Base-by-base conservation (phyloP, 495 filamentous ascomycete genomes). In the Geoglossum glabrum region DNA sequence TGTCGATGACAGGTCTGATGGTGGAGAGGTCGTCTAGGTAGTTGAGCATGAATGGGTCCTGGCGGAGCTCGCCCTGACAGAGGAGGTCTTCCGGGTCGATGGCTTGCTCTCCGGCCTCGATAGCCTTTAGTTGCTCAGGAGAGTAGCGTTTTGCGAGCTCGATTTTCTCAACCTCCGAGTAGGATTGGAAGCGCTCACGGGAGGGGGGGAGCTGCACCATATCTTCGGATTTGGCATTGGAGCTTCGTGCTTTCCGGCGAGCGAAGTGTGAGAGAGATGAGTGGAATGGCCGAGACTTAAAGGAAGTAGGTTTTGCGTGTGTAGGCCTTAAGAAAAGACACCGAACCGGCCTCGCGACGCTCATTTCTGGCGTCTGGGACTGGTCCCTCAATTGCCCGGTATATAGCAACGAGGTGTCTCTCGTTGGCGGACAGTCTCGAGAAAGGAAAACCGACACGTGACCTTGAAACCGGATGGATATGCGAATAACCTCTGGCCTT, bases 21-120 rank as follows among this genome's bases (percentile, higher is more conserved):
- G 74, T 70, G 36, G 84, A 78, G 60, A 97, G 82, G 73, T 98
- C 92, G 70, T 94, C 88, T 58, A 90, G 65, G 73, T 98, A 98
- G 1, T 30, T 38, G 50, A 92, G 70, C 25, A 70, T 69, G 72
- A 84, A 84, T 10, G 82, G 76, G 67, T 97, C 92, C 45, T 67
- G 69, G 50, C 84, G 81, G 51, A 84, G 65, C 3, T 75, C 73
- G 54, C 81, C 82, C 68, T 89, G 84, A 38, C 80, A 76, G 8
- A 79, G 77, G 65, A 97, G 68, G 69, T 98, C 87, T 59, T 77
- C 70, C 17, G 83, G 78, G 69, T 86, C 78, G 69, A 98, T 84
- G 58, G 86, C 80, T 10, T 76, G 74, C 69, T 98, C 92, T 59
- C 84, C 92, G 55, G 85, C 87, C 69, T 88, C 75, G 69, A 98